A percentile compares a stretch with the other conserved stretches of the same genome.
Conservation (phyloP, 2,329 filamentous ascomycete species). For the Calonectria hongkongensis region DNA sequence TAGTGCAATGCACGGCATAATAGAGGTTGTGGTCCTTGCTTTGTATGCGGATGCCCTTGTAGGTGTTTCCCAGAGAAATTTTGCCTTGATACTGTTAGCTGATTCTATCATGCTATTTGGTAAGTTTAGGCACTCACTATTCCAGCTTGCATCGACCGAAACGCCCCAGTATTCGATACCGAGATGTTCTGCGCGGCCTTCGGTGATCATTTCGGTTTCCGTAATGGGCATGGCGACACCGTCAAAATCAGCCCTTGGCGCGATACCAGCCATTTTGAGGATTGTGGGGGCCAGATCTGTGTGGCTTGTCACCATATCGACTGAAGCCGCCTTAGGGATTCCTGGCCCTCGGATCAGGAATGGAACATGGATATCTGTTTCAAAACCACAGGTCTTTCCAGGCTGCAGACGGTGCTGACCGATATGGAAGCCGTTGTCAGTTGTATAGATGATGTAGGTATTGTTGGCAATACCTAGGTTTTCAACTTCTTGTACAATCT, state of each 20-base stretch:
- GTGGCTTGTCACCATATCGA: neutral
- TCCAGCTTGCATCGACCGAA: slow-evolving; percentile 6
- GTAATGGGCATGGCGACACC: neutral
- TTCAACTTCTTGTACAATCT: slow-evolving; percentile 60
- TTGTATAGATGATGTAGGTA: slow-evolving; percentile 72
- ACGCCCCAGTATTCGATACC: neutral
- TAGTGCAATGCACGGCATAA: neutral
- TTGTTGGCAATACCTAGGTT: slow-evolving; percentile 59
- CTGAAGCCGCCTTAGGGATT: slow-evolving; percentile 47
- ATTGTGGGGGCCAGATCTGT: neutral
- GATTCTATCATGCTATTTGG: neutral
- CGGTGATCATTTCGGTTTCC: neutral
- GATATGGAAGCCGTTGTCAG: slow-evolving; percentile 73
- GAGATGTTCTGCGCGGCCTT: neutral
- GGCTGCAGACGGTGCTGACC: slow-evolving; percentile 71
- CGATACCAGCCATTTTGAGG: neutral
- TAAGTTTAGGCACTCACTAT: neutral
- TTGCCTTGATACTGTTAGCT: neutral
- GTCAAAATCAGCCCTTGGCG: neutral
- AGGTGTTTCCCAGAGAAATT: neutral
- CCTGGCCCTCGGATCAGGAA: slow-evolving; percentile 70
- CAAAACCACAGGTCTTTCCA: slow-evolving; percentile 71
- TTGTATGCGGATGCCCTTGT: neutral
- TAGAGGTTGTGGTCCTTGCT: neutral
- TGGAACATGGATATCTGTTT: slow-evolving; percentile 72